Conservation (phyloP, 2,329 filamentous ascomycete genomes). For the Fusarium robinianum region DNA sequence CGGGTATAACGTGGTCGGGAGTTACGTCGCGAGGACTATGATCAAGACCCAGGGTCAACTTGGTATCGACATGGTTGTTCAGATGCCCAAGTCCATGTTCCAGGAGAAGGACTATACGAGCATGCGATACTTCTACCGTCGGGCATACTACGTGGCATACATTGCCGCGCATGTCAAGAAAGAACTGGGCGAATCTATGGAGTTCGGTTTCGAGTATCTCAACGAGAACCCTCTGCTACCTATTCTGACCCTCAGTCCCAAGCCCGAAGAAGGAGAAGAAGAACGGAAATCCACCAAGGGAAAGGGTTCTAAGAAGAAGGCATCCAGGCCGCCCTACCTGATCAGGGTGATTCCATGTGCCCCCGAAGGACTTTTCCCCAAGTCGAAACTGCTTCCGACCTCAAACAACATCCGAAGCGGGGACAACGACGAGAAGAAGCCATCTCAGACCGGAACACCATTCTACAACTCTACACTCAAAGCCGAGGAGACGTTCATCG, state of each 20-base stretch:
- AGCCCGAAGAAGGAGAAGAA: conserved; percentile 26
- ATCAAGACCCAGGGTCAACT: conserved; percentile 63
- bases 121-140: conserved; percentile 91
- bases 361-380: conserved; percentile 69
- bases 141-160: conserved; percentile 88
- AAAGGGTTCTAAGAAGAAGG: conserved; percentile 33
- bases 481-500: conserved; percentile 72
- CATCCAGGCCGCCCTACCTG: conserved; percentile 50
- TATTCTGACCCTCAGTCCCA: conserved; percentile 56
- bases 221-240: conserved; percentile 79
- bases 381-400: conserved; percentile 69
- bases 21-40: conserved; percentile 78
- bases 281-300: conserved; percentile 16
- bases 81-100: conserved; percentile 79
- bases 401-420: conserved; percentile 71
- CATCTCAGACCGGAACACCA: conserved; percentile 61
- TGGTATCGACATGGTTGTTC: conserved; percentile 80
- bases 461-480: conserved; percentile 90
- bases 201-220: conserved; percentile 66
- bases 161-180: conserved; percentile 72
- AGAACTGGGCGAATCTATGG: conserved; percentile 56
- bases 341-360: conserved; percentile 81
- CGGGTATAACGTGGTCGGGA: conserved; percentile 85
- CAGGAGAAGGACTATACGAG: conserved; percentile 95
- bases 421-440: conserved; percentile 49